Evolutionary conservation across 2,329 filamentous ascomycete genomes (phyloP), one percentile per base, ranked within the genome.

Genomic region (Fusarium robinianum): DNA sequence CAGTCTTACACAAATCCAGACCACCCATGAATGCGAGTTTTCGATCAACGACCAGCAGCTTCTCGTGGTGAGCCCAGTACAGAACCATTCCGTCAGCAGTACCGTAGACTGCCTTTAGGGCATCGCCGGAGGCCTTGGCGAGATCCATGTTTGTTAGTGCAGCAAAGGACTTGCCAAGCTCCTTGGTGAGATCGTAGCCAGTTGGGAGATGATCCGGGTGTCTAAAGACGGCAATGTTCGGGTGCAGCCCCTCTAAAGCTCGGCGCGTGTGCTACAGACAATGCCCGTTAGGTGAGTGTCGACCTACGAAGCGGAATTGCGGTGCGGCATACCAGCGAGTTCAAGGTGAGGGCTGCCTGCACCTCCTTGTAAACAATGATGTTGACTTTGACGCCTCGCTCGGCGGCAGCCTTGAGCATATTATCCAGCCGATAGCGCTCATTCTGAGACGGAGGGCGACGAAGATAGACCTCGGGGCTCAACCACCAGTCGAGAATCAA

Each of bases 291-390:
- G 32, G 12, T 21, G 15, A 6, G 12, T 10, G 5, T 19, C 11
- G 10, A 16, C 8, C 8, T 12, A 19, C 5, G 12, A 14, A 41
- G 15, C 39, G 17, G 24, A 70, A 72, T 75, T n/a, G n/a, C n/a
- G 5, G 18, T 41, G 36, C 2, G 22, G 30, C 64, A 56, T 63
- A 73, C 72, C 48, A 64, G 64, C 5, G 72, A 75, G 38, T 75
- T 66, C 37, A 74, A 75, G 26, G 87, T 90, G 61, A 95, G 71
- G 25, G 89, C 87, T 61, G 89, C 85, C 4, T 87, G 82, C 6
- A 92, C 88, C 70, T 96, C 91, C 70, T 95, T 96, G 72, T 96
- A 96, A 8, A 96, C 88, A 39, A 96, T 90, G 37, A 95, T 77
- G 58, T 91, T 86, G 58, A 96, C 77, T 58, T 86, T 82, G 31